Evolutionary conservation across 116 monocot species (phyloP), one percentile per base, ranked within the genome.

Genomic region (Posidonia oceanica): DNA sequence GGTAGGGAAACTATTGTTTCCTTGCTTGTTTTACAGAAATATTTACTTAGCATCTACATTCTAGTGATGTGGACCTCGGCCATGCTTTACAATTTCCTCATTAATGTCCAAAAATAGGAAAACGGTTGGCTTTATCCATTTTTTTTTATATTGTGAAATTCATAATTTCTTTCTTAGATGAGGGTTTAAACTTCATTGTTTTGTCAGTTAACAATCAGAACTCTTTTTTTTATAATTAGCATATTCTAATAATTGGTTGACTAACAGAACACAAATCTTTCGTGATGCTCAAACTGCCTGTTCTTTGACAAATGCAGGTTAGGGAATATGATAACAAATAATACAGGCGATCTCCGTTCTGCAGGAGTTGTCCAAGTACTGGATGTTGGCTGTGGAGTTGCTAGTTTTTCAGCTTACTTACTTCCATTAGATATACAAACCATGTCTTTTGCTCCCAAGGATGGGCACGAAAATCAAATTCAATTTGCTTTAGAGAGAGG

Each of bases 391-490:
- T 98, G 97, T 76, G 97, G 97, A 18, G 97, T 98, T 85, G 97
- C 97, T 42, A 92, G 92, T 55, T 98, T 98, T 83, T 83, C 97
- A 64, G 97, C 97, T 54, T 98, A 89, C 71, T 52, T 98, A 76
- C 82, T 87, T 66, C 84, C 89, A 39, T 76, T 92, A 41, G 92
- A 86, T 69, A 98, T 93, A 79, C 82, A 81, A 16, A 92, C 93
- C 12, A 90, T 98, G 97, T 98, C 97, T 54, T 90, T 98, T 80
- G 97, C 97, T 81, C 97, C 97, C 29, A 98, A 93, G 79, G 97
- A 98, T 79, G 87, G 85, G 39, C 97, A 98, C 80, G 93, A 98
- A 74, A 98, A 98, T 81, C 97, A 98, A 76, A 98, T 98, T 64
- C 97, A 98, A 59, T 98, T 98, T 86, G 93, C 97, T 54, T 77